These are phyloP conservation scores for Cryptococcus wingfieldii DNA, from an alignment of 1,284 basidiomycete species.

Conservation along the genomic window DNA sequence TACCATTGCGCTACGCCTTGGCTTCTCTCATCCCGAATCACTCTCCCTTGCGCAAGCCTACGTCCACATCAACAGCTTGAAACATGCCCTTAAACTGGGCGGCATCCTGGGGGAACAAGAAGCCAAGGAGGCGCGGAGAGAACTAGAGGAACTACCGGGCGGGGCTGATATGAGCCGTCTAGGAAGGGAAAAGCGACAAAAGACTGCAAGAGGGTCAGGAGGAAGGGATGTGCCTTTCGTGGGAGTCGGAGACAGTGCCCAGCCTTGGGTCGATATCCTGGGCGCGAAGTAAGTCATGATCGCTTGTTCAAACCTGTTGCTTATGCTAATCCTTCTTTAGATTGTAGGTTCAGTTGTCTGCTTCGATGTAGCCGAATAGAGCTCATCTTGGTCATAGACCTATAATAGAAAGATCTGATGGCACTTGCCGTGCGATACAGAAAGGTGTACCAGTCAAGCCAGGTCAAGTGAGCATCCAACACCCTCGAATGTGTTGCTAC, in stretches of 20 bases:
- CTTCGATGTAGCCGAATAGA: not conserved
- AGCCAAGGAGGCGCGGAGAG: slow-evolving; percentile 46
- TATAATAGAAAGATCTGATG: slow-evolving; percentile 65
- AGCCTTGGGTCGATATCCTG: slow-evolving; percentile 90
- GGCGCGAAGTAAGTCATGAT: slow-evolving; percentile 62
- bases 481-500: not conserved
- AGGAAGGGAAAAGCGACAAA: slow-evolving; percentile 2
- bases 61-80: slow-evolving; percentile 82
- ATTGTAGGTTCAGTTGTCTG: not conserved
- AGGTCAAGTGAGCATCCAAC: slow-evolving; percentile 47
- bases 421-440: slow-evolving; percentile 75
- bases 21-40: slow-evolving; percentile 81
- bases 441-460: slow-evolving; percentile 69
- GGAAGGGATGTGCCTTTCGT: slow-evolving; percentile 42
- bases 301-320: not conserved
- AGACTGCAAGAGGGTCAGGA: slow-evolving; percentile 7
- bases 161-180: slow-evolving; percentile 9
- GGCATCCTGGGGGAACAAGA: slow-evolving; percentile 54
- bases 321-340: not conserved
- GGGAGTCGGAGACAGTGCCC: slow-evolving; percentile 57
- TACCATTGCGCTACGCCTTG: slow-evolving; percentile 75
- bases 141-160: slow-evolving; percentile 42
- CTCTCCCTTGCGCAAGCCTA: slow-evolving; percentile 62
- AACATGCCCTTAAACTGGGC: slow-evolving; percentile 76
- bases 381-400: slow-evolving; percentile 55